Base-by-base conservation (phyloP, 345 rosid genomes). In the Camelina hispida region DNA sequence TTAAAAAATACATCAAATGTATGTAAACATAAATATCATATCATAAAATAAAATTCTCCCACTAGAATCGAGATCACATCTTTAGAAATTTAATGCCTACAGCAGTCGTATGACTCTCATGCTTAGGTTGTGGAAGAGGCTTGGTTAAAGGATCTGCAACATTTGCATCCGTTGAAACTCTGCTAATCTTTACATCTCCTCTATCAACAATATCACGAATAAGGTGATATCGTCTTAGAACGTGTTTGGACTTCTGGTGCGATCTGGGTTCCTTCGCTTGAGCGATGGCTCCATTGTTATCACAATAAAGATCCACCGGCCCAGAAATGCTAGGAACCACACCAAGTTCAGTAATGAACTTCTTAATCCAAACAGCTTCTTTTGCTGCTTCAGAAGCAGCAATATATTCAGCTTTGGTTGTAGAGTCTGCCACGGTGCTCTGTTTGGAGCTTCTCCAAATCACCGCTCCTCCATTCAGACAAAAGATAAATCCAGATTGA, bases 161-260 rank as follows among this genome's bases (percentile, higher is more conserved):
- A 9, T 37, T 37, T 37, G 11, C 40, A 37, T 37, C 3, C 40
- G 12, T 37, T 37, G 40, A 37, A 9, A 37, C 40, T 37, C 40
- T 1, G 12, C 40, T 37, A 25, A 25, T 25, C 28, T 25, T 64
- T 38, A 64, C 68, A 43, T 64, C 54, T 0, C 38, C 68, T 9
- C 54, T 64, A 14, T 64, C 22, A 43, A 44, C 3, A 2, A 20
- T 42, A 9, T 64, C 37, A 1, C 40, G n/a, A 28, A 64, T 64
- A 2, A 64, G 30, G 54, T 64, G 38, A 44, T 9, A 44, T 12
- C 37, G 10, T 11, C 68, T 2, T 14, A 3, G 20, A 12, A 44
- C 14, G 13, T 64, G 68, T 28, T 44, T 64, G 54, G 54, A 63
- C 15, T 28, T 64, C 12, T 42, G 37, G 68, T 44, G 18, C 3